Evolutionary conservation across 805 yeast species (phyloP).

Genomic region (Tetrapisispora nanseiensis): DNA sequence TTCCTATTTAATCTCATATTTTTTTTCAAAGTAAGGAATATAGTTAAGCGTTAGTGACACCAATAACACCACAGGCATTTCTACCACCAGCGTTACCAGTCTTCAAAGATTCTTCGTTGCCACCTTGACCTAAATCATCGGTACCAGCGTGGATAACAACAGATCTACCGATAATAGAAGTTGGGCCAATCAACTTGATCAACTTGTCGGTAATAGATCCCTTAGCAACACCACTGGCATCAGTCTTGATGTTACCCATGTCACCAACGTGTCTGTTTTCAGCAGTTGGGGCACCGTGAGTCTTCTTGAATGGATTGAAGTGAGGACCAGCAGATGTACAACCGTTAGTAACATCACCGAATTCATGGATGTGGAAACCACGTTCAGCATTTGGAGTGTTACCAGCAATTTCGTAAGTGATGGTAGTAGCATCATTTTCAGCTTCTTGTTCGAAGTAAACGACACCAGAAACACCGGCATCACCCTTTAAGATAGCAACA

Average conservation of each 20-base stretch:
- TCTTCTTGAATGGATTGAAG: constrained; percentile 82
- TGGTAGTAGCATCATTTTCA: constrained; percentile 74
- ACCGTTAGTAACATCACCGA: constrained; percentile 95
- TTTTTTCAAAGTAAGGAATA: not conserved
- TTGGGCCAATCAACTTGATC: constrained; percentile 74
- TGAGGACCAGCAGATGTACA: constrained; percentile 98
- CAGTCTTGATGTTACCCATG: constrained; percentile 88
- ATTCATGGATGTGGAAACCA: constrained; percentile 97
- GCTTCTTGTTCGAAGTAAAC: constrained; percentile 79
- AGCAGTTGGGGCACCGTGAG: constrained; percentile 85
- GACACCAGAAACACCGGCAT: constrained; percentile 76
- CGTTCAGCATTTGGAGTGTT: constrained; percentile 79
- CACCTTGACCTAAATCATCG: constrained; percentile 94
- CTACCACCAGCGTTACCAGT: constrained; percentile 98
- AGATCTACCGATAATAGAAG: constrained; percentile 89
- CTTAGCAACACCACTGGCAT: constrained; percentile 81
- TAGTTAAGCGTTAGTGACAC: constrained; percentile 29
- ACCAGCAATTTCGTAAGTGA: constrained; percentile 84
- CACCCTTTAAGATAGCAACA: constrained; percentile 97
- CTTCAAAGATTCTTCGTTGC: constrained; percentile 79
- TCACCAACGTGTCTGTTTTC: constrained; percentile 54
- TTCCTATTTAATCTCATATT: too few relatives aligned
- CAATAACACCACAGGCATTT: constrained; percentile 98
- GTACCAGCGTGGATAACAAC: constrained; percentile 88
- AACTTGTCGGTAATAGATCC: constrained; percentile 73